Evolutionary conservation across 2,329 filamentous ascomycete genomes (phyloP).

Genomic region (Hymenotorrendiella dingleyae): DNA sequence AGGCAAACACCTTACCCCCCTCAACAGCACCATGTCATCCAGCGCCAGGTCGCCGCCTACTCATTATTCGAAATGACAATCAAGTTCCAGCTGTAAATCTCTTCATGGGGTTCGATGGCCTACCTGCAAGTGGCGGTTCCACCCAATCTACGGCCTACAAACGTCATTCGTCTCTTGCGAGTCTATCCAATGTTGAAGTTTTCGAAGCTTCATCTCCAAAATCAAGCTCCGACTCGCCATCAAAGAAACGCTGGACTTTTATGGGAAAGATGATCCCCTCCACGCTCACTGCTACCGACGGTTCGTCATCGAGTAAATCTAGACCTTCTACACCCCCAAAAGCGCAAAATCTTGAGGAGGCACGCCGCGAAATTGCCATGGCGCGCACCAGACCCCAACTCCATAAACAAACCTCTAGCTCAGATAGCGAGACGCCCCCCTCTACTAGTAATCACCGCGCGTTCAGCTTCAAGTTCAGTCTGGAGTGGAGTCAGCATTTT

Average conservation of each 20-base stretch:
- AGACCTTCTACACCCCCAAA: constrained; percentile 31
- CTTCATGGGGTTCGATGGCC: constrained; percentile 59
- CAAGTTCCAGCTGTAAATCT: constrained; percentile 30
- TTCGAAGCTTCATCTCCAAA: constrained; percentile 14
- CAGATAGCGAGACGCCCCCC: constrained; percentile 48
- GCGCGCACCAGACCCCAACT: constrained; percentile 34
- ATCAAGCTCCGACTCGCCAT: constrained; percentile 14
- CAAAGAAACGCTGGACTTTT: constrained; percentile 57
- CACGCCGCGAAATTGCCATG: constrained; percentile 45
- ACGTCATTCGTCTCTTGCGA: constrained; percentile 22
- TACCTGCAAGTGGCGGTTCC: constrained; percentile 13
- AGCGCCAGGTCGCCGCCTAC: constrained; percentile 59
- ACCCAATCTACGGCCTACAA: constrained; percentile 21
- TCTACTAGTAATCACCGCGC: constrained; percentile 35
- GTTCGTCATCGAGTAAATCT: constrained; percentile 8
- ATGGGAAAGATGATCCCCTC: constrained; percentile 57
- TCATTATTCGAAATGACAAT: constrained; percentile 65
- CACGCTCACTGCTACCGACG: constrained; percentile 25
- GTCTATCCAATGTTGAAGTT: constrained; percentile 12
- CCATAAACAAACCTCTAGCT: constrained; percentile 47
- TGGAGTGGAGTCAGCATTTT: constrained; percentile 55
- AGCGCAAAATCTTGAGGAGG: constrained; percentile 44
- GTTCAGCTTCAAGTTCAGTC: constrained; percentile 69
- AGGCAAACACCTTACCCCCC: constrained; percentile 41
- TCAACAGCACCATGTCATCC: constrained; percentile 63